Evolutionary conservation across 306 rosid species (phyloP), one percentile per base, ranked within the genome.

Genomic region (Trichosanthes cucumerina): DNA sequence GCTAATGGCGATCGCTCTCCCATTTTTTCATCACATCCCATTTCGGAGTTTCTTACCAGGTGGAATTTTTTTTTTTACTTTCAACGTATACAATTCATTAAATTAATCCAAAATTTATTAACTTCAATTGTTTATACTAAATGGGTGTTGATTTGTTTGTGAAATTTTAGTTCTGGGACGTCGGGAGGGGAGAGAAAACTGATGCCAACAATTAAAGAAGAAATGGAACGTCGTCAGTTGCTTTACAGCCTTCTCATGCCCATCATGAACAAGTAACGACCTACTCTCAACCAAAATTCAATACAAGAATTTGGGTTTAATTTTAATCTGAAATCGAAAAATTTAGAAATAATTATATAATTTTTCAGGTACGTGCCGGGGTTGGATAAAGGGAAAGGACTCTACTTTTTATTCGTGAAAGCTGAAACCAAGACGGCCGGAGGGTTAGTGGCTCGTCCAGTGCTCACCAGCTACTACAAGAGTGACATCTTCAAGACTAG

Each of bases 11-110:
- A 94, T 78, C 86, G 85, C 78, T 90, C 98, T 47, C 86, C 88
- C 28, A 87, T 94, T 85, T 80, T 94, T 38, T 86, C 81, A 53
- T 14, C 95, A 59, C 88, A 72, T 38, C 96, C 96, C 21, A 86
- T 94, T 79, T 92, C 98, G 0, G 98, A 94, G 85, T 94, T 94
- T 57, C 93, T 94, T 82, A 92, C 98, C n/a, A 94, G 98, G 98
- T 90, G 28, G 52, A 36, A 36, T 3, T 5, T 36, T 36, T 36
- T 38, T 36, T 95, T n/a, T n/a, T n/a, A 36, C 3, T 36, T 36
- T 5, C 39, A 2, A 36, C 39, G 6, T 36, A 36, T 28, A 28
- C 33, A 28, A 28, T 28, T 28, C 1, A 28, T 0, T 36, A 36
- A n/a, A 36, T 36, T 36, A 36, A 36, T 0, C 39, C 4, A 36